Percentiles rank a stretch among this genome's conserved stretches.
Conservation (phyloP, 495 filamentous ascomycete species). For the Daldinia caldariorum region DNA sequence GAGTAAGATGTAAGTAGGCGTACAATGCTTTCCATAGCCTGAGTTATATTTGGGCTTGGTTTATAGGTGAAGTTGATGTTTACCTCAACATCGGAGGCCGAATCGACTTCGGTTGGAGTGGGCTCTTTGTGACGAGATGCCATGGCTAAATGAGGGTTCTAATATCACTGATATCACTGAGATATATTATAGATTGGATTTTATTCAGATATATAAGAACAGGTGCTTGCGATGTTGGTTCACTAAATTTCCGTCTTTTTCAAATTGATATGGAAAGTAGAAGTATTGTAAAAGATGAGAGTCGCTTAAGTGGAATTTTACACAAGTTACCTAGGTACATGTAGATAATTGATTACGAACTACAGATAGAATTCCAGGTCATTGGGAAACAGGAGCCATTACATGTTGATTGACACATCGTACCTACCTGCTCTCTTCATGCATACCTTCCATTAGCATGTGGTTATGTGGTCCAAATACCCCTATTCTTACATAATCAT, state of each 20-base stretch:
- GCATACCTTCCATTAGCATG: no score
- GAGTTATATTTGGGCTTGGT: conserved; percentile 17
- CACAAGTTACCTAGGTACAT: background rate
- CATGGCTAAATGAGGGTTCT: conserved; percentile 18
- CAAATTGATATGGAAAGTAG: background rate
- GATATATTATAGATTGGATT: background rate
- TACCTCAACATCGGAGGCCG: conserved; percentile 29
- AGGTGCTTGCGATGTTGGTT: background rate
- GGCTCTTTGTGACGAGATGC: conserved; percentile 26
- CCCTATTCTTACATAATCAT: conserved; percentile 4
- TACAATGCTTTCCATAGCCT: conserved; percentile 43
- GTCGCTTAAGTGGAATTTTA: background rate
- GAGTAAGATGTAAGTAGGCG: conserved; percentile 1
- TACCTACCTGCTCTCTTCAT: no score
- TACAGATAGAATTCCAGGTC: no score
- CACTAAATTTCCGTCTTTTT: background rate
- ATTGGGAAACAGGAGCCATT: background rate
- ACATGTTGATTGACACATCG: no score
- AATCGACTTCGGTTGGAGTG: conserved; percentile 29
- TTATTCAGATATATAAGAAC: background rate
- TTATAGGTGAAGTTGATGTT: conserved; percentile 19
- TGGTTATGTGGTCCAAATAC: background rate
- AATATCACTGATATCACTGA: background rate
- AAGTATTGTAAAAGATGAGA: background rate
- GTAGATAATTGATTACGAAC: no score